These are phyloP conservation scores for Phytophthora foliorum DNA, from an alignment of 352 stramenopile species.

Conservation along the genomic window DNA sequence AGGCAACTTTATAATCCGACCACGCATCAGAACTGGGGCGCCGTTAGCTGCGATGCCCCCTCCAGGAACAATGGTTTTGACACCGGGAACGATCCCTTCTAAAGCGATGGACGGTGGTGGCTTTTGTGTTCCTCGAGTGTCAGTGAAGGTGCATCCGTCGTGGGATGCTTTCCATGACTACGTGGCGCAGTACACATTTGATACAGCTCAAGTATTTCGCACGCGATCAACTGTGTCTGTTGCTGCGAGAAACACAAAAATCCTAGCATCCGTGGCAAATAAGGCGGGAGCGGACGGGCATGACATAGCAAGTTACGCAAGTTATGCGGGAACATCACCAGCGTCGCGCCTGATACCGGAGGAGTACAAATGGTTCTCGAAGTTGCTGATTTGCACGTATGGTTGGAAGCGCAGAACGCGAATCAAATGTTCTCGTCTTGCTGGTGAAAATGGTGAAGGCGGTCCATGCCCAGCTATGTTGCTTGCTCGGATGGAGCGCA, in stretches of 20 bases:
- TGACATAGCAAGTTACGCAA: conserved; percentile 50
- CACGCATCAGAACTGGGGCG: conserved; percentile 1
- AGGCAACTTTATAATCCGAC: conserved; percentile 28
- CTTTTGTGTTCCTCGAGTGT: conserved; percentile 45
- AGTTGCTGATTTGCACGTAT: conserved; percentile 81
- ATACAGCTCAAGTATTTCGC: conserved; percentile 74
- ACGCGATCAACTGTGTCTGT: conserved; percentile 79
- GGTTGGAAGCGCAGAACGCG: conserved; percentile 78
- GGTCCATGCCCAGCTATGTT: conserved; percentile 74
- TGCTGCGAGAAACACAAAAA: conserved; percentile 66
- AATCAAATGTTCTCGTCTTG: conserved; percentile 38
- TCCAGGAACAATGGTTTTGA: conserved; percentile 37
- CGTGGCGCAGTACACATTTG: conserved; percentile 62
- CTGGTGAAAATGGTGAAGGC: conserved; percentile 12
- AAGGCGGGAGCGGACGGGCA: conserved; percentile 27
- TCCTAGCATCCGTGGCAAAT: conserved; percentile 29
- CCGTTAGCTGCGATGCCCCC: conserved; percentile 23
- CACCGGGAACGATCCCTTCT: conserved; percentile 42
- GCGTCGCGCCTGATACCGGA: conserved; percentile 56
- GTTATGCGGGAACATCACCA: conserved; percentile 36
- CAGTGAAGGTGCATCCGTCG: conserved; percentile 58
- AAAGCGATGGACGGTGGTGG: conserved; percentile 37
- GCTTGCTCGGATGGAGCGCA: conserved; percentile 71
- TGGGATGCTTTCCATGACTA: conserved; percentile 75
- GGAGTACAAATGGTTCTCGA: conserved; percentile 77